Evolutionary conservation across 305 asterid species (phyloP).

Genomic region (Fraxinus sp.): DNA sequence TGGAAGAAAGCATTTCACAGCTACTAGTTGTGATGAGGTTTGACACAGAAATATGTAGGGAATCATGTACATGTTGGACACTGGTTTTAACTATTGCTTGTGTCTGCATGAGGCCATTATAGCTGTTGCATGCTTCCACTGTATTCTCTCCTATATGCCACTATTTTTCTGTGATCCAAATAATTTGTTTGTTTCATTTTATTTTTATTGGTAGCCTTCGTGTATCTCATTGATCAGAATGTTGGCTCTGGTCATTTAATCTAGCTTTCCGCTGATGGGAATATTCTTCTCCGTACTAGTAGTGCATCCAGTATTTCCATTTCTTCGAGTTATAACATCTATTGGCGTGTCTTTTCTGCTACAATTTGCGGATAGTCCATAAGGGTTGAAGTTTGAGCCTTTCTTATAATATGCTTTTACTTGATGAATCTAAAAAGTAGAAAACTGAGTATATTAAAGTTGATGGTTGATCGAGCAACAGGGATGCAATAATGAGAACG

Average conservation of each 20-base stretch:
- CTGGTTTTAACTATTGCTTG: neutral
- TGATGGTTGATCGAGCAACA: neutral
- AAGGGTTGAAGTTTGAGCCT: neutral
- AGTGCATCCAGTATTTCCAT: neutral
- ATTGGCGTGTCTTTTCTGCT: neutral
- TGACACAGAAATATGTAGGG: neutral
- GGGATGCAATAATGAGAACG: neutral
- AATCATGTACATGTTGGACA: neutral
- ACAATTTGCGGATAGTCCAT: neutral
- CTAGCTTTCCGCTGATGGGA: neutral
- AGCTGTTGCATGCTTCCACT: neutral
- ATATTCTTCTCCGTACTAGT: neutral
- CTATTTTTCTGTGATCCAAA: neutral
- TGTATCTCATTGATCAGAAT: neutral
- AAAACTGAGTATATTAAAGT: neutral
- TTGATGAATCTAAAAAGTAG: neutral
- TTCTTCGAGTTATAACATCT: neutral
- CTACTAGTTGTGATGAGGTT: neutral
- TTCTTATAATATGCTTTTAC: neutral
- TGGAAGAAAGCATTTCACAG: neutral
- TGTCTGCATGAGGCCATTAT: neutral
- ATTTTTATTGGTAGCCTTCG: neutral
- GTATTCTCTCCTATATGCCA: neutral
- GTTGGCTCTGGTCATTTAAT: neutral
- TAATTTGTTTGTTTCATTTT: neutral